These are phyloP conservation scores for Hysterangium stoloniferum DNA, from an alignment of 768 basidiomycete genomes.

Conservation along the genomic window DNA sequence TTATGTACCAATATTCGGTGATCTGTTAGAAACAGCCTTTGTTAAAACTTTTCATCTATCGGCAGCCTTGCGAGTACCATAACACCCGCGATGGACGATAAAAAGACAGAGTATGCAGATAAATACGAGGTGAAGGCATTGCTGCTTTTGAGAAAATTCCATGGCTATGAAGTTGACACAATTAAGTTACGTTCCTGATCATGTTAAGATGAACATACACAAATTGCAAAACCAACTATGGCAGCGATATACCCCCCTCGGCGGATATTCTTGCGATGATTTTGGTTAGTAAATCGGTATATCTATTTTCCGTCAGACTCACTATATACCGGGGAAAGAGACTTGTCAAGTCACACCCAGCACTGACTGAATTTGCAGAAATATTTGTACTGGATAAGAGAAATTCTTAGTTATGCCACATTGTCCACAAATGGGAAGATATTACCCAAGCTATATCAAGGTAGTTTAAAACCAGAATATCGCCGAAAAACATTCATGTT, in stretches of 20 bases:
- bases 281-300: constrained; percentile 1
- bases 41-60: background rate
- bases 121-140: constrained; percentile 77
- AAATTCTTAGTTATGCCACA: no score
- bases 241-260: constrained; percentile 82
- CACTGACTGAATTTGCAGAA: constrained; percentile 75
- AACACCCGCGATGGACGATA: constrained; percentile 74
- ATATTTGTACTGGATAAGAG: constrained; percentile 76
- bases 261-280: constrained; percentile 54
- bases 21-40: constrained; percentile 34
- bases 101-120: constrained; percentile 73
- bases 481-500: background rate
- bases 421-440: no score
- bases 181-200: background rate
- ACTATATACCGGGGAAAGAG: constrained; percentile 71
- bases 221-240: constrained; percentile 65
- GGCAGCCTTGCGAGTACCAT: constrained; percentile 41
- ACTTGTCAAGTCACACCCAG: constrained; percentile 77
- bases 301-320: constrained; percentile 1
- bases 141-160: constrained; percentile 67
- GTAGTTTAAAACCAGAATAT: background rate
- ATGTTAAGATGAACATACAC: constrained; percentile 15
- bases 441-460: background rate
- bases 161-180: constrained; percentile 30
- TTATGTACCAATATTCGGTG: constrained; percentile 70